Percentiles rank a stretch among this genome's conserved stretches.
These are phyloP conservation scores for Raffaelea deltoideospora DNA, from an alignment of 2,329 filamentous ascomycete genomes.

Conservation along the genomic window DNA sequence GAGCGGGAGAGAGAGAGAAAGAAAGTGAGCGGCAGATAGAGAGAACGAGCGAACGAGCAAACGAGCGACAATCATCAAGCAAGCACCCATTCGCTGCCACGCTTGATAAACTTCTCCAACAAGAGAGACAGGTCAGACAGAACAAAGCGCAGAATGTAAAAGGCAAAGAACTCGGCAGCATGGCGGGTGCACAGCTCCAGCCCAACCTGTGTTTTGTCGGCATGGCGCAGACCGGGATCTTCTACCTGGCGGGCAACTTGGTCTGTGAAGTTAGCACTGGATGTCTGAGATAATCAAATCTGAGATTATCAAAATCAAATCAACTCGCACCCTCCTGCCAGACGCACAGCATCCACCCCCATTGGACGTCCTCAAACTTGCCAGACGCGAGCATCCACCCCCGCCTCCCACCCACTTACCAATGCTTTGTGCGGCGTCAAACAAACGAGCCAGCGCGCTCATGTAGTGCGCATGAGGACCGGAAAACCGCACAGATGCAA, in stretches of 20 bases:
- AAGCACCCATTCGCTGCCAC: conserved; percentile 84
- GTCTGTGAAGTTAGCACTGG: conserved; percentile 38
- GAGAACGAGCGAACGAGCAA: too few relatives aligned
- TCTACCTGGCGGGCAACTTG: conserved; percentile 94
- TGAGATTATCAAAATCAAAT: too few relatives aligned
- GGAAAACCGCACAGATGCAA: conserved; percentile 52
- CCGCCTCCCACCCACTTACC: conserved; percentile 47
- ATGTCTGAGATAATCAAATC: too few relatives aligned
- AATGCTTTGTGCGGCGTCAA: conserved; percentile 82
- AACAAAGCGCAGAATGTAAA: conserved; percentile 94
- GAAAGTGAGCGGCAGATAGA: too few relatives aligned
- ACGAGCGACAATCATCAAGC: conserved; percentile 9
- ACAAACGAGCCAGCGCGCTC: conserved; percentile 74
- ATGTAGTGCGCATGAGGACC: conserved; percentile 87
- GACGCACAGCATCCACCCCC: too few relatives aligned
- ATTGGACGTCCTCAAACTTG: too few relatives aligned
- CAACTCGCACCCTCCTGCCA: too few relatives aligned
- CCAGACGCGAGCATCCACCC: too few relatives aligned
- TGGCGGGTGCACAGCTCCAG: conserved; percentile 86
- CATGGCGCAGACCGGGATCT: conserved; percentile 81
- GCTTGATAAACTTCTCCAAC: conserved; percentile 94
- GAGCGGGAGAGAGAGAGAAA: neutral
- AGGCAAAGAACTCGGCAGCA: conserved; percentile 93
- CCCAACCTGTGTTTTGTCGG: conserved; percentile 86
- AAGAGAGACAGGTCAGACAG: conserved; percentile 68